Evolutionary conservation across 331 rosid species (phyloP), one percentile per base, ranked within the genome.

Genomic region (Saraca asoca): DNA sequence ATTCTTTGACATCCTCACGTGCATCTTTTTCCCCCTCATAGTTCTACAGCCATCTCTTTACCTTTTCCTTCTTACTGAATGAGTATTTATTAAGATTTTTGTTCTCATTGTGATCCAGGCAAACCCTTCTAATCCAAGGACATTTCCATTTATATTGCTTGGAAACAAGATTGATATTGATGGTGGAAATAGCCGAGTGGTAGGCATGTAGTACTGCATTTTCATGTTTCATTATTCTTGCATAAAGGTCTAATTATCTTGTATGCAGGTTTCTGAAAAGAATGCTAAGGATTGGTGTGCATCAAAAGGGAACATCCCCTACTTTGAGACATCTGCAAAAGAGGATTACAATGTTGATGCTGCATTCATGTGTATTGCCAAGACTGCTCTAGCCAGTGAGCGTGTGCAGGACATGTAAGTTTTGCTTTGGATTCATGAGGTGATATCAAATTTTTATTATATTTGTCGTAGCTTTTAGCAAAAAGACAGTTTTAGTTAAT

Each of bases 141-240:
- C 78, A 5, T 91, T 91, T 78, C 98, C 98, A 0, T 89, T 91
- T 71, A 86, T 81, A 70, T 80, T 89, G 80, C 98, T 91, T 46
- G 96, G 93, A 77, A 91, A 91, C 84, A 91, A 91, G 90, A 78
- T 91, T 73, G 98, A 91, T 82, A 85, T 91, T 41, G 96, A 91
- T 78, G 96, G 96, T 68, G 96, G 96, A 55, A 91, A 89, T 71
- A 91, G 96, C 82, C 82, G 95, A 68, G 98, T 91, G 98, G 96
- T 91, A 82, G 68, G 96, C 16, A 62, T 39, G 41, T 55, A 24
- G 18, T 12, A 19, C 78, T 33, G 58, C 45, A 13, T 12, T 59
- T 55, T 44, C 18, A 4, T 7, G 5, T 61, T 60, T 66, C n/a
- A 14, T 57, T 15, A 13, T 42, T 48, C 49, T 35, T 50, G 34